phyloP scores from a whole-genome alignment of 1,284 basidiomycete species.

The Pseudozyma flocculosa region DNA sequence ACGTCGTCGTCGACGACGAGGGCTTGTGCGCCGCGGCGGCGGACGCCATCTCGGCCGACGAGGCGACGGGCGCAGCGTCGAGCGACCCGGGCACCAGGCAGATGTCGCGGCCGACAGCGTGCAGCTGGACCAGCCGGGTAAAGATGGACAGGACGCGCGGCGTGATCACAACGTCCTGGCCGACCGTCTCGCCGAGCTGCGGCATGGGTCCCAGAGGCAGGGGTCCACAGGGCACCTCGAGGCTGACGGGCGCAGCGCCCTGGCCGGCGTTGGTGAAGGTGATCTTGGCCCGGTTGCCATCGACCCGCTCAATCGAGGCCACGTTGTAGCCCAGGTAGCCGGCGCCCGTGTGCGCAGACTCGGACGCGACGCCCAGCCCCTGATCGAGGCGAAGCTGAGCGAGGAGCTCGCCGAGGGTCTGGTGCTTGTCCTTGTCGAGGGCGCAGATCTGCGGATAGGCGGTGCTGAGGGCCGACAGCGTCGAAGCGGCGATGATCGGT shows the following conservation, averaged over 20 bases:
- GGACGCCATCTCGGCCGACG: conserved; percentile 16
- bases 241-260: conserved; percentile 7
- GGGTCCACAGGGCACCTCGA: conserved; percentile 46
- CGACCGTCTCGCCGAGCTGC: conserved; percentile 17
- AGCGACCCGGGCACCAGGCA: conserved; percentile 46
- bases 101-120: conserved; percentile 54
- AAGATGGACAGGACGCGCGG: conserved; percentile 55
- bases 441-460: conserved; percentile 50
- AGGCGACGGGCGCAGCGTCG: conserved; percentile 18
- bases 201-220: conserved; percentile 42
- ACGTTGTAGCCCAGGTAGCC: conserved; percentile 52
- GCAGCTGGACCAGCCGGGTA: conserved; percentile 56
- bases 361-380: conserved; percentile 22
- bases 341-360: conserved; percentile 6
- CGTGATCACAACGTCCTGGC: conserved; percentile 43
- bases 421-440: conserved; percentile 39
- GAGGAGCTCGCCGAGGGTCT: conserved; percentile 46
- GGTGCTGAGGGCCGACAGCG: conserved; percentile 41
- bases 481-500: conserved; percentile 28
- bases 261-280: conserved; percentile 38
- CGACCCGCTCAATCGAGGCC: conserved; percentile 25
- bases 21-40: conserved; percentile 39
- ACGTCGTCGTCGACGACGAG: conserved; percentile 57
- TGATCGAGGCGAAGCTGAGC: conserved; percentile 40
- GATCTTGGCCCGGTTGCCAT: conserved; percentile 26